Conservation (phyloP, 1,284 basidiomycete species). For the Ganoderma lingzhi region DNA sequence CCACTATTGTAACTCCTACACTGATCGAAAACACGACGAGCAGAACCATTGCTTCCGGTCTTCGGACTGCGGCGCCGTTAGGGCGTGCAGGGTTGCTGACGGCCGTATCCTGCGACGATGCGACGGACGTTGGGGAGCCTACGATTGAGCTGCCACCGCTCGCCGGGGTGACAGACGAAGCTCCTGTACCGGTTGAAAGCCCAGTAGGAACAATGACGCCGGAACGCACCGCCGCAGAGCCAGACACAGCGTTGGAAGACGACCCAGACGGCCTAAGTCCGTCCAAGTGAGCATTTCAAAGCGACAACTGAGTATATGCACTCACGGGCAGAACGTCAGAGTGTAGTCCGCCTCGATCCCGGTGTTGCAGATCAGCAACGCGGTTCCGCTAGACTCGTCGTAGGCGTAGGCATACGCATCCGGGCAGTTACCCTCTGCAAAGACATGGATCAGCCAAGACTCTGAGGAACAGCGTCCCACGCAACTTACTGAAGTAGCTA, state of each 20-base stretch:
- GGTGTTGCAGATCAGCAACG: conserved; percentile 54
- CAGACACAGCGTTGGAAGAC: background rate
- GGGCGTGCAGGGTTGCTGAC: background rate
- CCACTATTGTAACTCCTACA: background rate
- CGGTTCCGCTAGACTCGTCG: conserved; percentile 56
- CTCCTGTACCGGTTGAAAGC: background rate
- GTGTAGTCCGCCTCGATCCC: conserved; percentile 52
- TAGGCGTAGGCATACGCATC: conserved; percentile 59
- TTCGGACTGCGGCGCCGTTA: background rate
- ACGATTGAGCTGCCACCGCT: background rate
- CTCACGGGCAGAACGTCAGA: conserved; percentile 58
- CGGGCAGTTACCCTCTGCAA: conserved; percentile 54
- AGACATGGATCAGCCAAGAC: background rate
- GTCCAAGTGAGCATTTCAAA: background rate
- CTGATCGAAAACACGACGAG: background rate
- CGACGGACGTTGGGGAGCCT: background rate
- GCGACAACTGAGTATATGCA: background rate
- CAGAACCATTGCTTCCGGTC: background rate
- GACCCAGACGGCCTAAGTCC: background rate
- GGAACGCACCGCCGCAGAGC: background rate
- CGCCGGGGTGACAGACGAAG: background rate
- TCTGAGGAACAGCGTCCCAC: no score
- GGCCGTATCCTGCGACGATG: background rate
- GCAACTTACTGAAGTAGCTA: conserved; percentile 41
- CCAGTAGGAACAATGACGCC: background rate